Base-by-base conservation (phyloP, 257 asterid genomes). In the Penstemon davidsonii region DNA sequence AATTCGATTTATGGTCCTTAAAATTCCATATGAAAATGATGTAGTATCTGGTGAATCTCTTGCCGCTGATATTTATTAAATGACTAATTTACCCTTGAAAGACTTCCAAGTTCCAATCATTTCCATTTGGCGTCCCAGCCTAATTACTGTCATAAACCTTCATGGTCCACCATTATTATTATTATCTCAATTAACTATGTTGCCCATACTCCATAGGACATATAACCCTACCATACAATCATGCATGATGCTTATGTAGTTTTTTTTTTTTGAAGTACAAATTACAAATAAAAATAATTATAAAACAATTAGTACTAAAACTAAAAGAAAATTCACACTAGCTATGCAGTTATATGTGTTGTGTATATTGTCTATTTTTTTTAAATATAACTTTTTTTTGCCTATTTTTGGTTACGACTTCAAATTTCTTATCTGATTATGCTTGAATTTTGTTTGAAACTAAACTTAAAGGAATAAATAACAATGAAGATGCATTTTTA, bases 81-180 rank as follows among this genome's bases (percentile, higher is more conserved):
- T 63, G 11, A 45, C 56, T 25, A 25, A 33, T 4, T 46, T 63
- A 25, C 45, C 68, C 43, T 7, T 5, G 39, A 19, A 3, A 33
- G 45, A 25, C 13, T 25, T 6, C 19, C 33, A 25, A 25, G 33
- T 25, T 25, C 33, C 43, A 12, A 60, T 55, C 68, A 40, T 45
- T 52, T 49, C 4, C 15, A 49, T 45, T 36, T 45, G 54, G 54
- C n/a, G 18, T 12, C 54, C 54, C 15, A 49, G 54, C 54, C n/a
- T 18, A 62, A 18, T 9, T 12, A 15, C 52, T 9, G 42, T 63
- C 68, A 36, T 63, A 51, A 63, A 63, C 7, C 13, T 62, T 45
- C 3, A 62, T 0, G 19, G 19, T 8, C 18, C 41, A 19, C 33
- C 33, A 25, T 25, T 25, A 1, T 25, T 25, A 1, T 25, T 25